Percentiles rank a stretch among this genome's conserved stretches.
Conservation (phyloP, 179 eudicot species). For the Dionaea muscipula region DNA sequence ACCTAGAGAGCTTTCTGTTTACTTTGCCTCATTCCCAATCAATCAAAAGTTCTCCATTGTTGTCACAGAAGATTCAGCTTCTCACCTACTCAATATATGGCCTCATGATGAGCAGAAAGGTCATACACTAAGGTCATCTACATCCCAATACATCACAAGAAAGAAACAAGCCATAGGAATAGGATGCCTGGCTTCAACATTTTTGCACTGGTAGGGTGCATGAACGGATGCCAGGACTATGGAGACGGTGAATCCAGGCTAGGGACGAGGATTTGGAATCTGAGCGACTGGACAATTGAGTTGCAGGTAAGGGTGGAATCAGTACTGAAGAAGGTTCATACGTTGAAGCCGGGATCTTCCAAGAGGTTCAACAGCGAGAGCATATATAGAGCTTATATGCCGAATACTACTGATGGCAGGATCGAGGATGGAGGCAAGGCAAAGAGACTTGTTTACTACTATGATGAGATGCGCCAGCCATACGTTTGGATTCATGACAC, state of each 20-base stretch:
- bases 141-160: too few relatives aligned
- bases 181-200: constrained; percentile 17
- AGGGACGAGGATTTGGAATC: constrained; percentile 58
- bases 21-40: too few relatives aligned
- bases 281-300: constrained; percentile 57
- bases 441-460: constrained; percentile 34
- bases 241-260: constrained; percentile 25
- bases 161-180: not conserved
- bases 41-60: too few relatives aligned
- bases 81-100: not conserved
- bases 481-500: constrained; percentile 68
- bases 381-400: constrained; percentile 59
- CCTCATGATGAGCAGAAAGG: too few relatives aligned
- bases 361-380: constrained; percentile 53
- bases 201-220: constrained; percentile 34
- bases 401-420: constrained; percentile 18
- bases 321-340: constrained; percentile 50
- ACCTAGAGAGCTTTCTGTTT: too few relatives aligned
- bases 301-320: constrained; percentile 73
- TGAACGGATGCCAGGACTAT: constrained; percentile 43
- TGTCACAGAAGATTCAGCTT: too few relatives aligned
- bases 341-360: constrained; percentile 63
- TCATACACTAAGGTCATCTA: too few relatives aligned
- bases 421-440: not conserved
- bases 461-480: constrained; percentile 62